Evolutionary conservation across 1,284 basidiomycete genomes (phyloP).

Genomic region (Papiliotrema flavescens): DNA sequence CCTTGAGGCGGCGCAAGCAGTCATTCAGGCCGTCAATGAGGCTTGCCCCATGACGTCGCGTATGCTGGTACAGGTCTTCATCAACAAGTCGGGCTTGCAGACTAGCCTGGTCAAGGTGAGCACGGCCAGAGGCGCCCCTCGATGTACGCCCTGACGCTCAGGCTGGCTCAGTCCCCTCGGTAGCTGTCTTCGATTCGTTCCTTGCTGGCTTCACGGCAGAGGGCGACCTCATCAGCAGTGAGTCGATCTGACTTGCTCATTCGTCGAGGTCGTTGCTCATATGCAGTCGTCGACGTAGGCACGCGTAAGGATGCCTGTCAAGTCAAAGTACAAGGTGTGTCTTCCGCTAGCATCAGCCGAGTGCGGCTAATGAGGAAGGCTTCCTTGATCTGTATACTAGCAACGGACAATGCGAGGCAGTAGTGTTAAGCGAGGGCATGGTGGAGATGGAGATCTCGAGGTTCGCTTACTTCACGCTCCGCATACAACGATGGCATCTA

Average conservation of each 20-base stretch:
- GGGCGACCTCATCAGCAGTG: constrained; percentile 40
- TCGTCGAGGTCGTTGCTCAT: constrained; percentile 3
- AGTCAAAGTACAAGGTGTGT: constrained; percentile 67
- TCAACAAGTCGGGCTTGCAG: constrained; percentile 40
- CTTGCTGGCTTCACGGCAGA: constrained; percentile 40
- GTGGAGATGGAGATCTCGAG: too few relatives aligned
- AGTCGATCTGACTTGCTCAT: not conserved
- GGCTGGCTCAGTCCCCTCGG: constrained; percentile 30
- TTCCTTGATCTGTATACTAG: constrained; percentile 68
- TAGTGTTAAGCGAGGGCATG: constrained; percentile 69
- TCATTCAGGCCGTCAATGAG: too few relatives aligned
- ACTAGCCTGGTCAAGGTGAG: constrained; percentile 38
- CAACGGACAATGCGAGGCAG: constrained; percentile 67
- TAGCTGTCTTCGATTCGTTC: constrained; percentile 35
- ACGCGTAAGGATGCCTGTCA: constrained; percentile 61
- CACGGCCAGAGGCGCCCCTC: too few relatives aligned
- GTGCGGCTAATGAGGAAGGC: constrained; percentile 52
- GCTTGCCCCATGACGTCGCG: too few relatives aligned
- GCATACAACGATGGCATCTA: too few relatives aligned
- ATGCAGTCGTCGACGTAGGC: constrained; percentile 65
- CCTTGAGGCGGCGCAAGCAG: constrained; percentile 32
- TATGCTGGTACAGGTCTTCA: constrained; percentile 40
- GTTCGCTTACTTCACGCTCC: too few relatives aligned
- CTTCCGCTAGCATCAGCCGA: not conserved
- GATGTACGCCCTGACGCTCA: constrained; percentile 6